A percentile compares a stretch with the other conserved stretches of the same genome.
Conservation (phyloP, 345 rosid genomes). For the Corchorus capsularis region DNA sequence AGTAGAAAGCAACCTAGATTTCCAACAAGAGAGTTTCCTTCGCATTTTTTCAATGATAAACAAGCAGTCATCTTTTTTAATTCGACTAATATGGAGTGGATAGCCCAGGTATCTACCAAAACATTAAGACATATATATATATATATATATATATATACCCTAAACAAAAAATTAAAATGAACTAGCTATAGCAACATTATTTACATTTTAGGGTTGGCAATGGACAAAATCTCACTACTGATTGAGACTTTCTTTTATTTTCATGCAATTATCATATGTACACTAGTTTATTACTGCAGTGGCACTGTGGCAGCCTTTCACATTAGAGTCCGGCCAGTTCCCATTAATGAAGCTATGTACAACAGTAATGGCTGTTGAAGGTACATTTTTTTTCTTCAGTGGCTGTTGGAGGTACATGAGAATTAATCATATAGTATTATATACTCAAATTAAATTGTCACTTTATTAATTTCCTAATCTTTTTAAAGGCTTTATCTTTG, state of each 20-base stretch:
- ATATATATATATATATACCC: too few species aligned
- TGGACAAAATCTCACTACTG: background rate
- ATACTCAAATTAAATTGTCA: background rate
- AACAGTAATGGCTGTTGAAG: background rate
- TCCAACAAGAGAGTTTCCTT: too few species aligned
- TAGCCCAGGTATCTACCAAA: too few species aligned
- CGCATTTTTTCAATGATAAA: too few species aligned
- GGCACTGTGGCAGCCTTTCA: slow-evolving; percentile 21
- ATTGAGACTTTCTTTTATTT: background rate
- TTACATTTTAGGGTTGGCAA: background rate
- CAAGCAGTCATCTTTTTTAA: too few species aligned
- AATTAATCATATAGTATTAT: background rate
- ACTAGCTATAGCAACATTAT: background rate
- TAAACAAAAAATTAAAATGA: background rate
- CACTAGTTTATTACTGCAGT: background rate
- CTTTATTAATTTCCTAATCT: background rate
- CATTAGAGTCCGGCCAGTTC: slow-evolving; percentile 20
- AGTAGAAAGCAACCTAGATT: too few species aligned
- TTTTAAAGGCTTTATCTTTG: background rate
- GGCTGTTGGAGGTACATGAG: background rate
- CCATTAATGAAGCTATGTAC: slow-evolving; percentile 25
- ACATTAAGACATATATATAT: too few species aligned
- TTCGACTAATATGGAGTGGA: too few species aligned
- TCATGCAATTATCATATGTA: background rate
- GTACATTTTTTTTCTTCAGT: background rate